phyloP scores from a whole-genome alignment of 768 basidiomycete genomes.

The Xerocomellus dryophilus region DNA sequence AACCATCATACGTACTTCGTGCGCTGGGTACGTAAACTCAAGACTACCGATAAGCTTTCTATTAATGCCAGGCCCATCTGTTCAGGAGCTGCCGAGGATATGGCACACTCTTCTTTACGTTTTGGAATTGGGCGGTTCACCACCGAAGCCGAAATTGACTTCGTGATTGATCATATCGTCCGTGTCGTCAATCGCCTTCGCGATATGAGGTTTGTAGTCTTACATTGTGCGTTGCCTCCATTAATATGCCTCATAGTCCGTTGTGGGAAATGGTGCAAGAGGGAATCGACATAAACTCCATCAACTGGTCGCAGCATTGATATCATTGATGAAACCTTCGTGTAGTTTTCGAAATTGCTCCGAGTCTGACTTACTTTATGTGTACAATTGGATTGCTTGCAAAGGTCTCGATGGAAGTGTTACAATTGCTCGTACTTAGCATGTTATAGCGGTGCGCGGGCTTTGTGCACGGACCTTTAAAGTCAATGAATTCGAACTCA shows the following conservation, averaged over 20 bases:
- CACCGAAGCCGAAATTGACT: conserved; percentile 95
- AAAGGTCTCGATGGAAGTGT: background rate
- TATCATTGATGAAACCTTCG: background rate
- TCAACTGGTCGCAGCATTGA: conserved; percentile 84
- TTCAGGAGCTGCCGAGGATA: conserved; percentile 91
- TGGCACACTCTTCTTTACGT: conserved; percentile 96
- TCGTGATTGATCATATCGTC: conserved; percentile 85
- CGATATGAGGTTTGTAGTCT: conserved; percentile 76
- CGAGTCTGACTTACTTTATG: conserved; percentile 11
- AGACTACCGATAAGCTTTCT: background rate
- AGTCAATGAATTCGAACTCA: conserved; percentile 32
- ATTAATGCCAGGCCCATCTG: background rate
- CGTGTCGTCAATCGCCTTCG: conserved; percentile 82
- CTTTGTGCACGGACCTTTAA: conserved; percentile 32
- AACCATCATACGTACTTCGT: conserved; percentile 96
- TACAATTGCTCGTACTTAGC: too few relatives aligned
- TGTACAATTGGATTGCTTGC: conserved; percentile 12
- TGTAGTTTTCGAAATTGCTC: conserved; percentile 8
- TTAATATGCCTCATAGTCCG: conserved; percentile 50
- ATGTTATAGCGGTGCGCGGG: conserved; percentile 21
- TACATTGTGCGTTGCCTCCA: conserved; percentile 4
- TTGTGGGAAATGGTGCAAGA: conserved; percentile 99
- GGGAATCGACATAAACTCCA: conserved; percentile 92
- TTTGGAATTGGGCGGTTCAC: conserved; percentile 99
- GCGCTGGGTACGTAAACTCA: conserved; percentile 67